These are phyloP conservation scores for Lipomyces starkeyi DNA, from an alignment of 805 yeast genomes.

Conservation along the genomic window DNA sequence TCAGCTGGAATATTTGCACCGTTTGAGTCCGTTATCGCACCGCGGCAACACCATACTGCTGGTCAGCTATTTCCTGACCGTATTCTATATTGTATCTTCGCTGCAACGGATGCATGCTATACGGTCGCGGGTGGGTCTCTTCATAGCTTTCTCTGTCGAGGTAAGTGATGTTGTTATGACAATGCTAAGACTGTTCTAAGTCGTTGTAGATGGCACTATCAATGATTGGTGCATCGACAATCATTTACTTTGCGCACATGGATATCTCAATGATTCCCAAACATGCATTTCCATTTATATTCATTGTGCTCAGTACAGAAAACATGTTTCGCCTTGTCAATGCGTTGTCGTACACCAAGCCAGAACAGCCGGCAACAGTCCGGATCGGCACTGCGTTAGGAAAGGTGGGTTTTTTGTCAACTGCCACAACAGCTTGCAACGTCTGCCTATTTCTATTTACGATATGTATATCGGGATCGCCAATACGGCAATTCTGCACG, in stretches of 20 bases:
- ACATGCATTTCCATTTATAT: conserved; percentile 52
- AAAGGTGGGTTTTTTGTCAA: conserved; percentile 49
- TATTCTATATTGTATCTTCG: conserved; percentile 47
- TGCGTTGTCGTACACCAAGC: conserved; percentile 51
- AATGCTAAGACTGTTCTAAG: neutral
- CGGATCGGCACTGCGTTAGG: conserved; percentile 50
- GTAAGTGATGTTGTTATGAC: conserved; percentile 23
- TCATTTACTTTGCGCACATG: conserved; percentile 11
- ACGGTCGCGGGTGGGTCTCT: conserved; percentile 53
- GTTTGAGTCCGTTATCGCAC: conserved; percentile 38
- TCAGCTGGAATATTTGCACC: conserved; percentile 24
- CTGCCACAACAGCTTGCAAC: conserved; percentile 47
- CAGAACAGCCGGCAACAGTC: conserved; percentile 51
- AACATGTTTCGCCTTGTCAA: conserved; percentile 56
- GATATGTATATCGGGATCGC: conserved; percentile 10
- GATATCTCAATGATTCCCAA: conserved; percentile 34
- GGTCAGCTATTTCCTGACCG: conserved; percentile 41
- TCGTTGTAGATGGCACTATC: conserved; percentile 22
- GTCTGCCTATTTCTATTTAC: conserved; percentile 42
- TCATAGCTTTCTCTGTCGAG: conserved; percentile 52
- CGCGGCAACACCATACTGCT: conserved; percentile 41
- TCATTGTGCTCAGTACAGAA: conserved; percentile 54
- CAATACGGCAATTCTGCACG: conserved; percentile 48
- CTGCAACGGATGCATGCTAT: conserved; percentile 50
- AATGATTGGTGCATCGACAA: conserved; percentile 24